Conservation (phyloP, 2,329 filamentous ascomycete genomes). For the Colletotrichum tabaci region DNA sequence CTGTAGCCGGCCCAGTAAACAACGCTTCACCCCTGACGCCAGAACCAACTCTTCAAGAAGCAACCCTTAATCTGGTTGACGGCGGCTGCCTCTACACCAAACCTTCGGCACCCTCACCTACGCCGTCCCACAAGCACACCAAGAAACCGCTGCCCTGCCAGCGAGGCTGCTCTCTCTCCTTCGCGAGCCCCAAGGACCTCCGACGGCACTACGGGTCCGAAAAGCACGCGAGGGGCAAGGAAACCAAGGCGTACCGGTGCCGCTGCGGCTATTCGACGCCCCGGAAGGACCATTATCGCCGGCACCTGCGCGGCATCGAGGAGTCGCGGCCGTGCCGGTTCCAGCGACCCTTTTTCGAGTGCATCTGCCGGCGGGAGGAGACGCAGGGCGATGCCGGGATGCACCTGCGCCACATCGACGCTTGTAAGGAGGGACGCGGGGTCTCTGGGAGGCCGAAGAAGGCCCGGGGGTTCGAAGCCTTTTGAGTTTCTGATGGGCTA, state of each 20-base stretch:
- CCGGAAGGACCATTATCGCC: neutral
- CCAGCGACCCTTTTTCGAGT: neutral
- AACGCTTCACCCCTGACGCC: too few species aligned
- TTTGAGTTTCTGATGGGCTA: too few species aligned
- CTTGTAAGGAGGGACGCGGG: neutral
- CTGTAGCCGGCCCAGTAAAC: too few species aligned
- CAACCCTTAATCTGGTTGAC: too few species aligned
- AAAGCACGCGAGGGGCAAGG: neutral
- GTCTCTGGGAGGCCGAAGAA: neutral
- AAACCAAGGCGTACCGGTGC: neutral
- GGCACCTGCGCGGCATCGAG: neutral
- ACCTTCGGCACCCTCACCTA: too few species aligned
- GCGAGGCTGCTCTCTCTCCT: neutral
- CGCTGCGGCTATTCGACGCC: neutral
- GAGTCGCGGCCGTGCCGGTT: neutral
- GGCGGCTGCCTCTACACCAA: too few species aligned
- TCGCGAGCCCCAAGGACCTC: neutral
- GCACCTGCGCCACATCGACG: neutral
- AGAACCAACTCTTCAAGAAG: too few species aligned
- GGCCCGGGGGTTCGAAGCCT: too few species aligned
- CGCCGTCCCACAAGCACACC: neutral
- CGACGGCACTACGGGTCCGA: neutral
- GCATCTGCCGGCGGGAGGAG: neutral
- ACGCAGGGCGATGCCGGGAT: neutral
- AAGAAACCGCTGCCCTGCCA: neutral